phyloP scores from a whole-genome alignment of 805 yeast genomes.

The Saturnispora kantuleensis region DNA sequence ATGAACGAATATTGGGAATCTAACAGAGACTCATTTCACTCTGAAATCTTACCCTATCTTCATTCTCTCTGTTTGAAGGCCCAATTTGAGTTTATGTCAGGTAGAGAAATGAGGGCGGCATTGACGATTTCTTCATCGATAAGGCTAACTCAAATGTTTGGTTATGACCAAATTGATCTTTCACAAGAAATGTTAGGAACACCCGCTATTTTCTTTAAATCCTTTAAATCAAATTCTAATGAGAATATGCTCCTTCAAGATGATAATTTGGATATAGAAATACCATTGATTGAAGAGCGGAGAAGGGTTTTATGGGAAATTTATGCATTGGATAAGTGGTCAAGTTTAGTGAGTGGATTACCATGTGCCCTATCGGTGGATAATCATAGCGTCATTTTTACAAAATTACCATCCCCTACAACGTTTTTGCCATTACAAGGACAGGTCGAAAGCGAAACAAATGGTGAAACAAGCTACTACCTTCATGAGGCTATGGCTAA shows the following conservation, averaged over 20 bases:
- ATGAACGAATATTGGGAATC: constrained; percentile 16
- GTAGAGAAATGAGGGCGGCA: constrained; percentile 22
- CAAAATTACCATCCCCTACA: constrained; percentile 25
- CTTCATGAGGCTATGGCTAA: constrained; percentile 25
- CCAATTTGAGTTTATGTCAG: constrained; percentile 20
- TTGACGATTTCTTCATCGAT: constrained; percentile 20
- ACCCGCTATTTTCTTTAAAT: constrained; percentile 15
- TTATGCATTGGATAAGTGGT: constrained; percentile 24
- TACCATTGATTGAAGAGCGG: constrained; percentile 22
- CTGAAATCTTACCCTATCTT: constrained; percentile 19
- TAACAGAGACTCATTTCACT: constrained; percentile 9
- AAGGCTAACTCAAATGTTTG: constrained; percentile 22
- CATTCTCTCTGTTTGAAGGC: constrained; percentile 21
- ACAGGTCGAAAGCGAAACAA: constrained; percentile 1
- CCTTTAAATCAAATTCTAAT: constrained; percentile 7
- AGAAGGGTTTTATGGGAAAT: constrained; percentile 26
- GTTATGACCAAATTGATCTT: constrained; percentile 24
- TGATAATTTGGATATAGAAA: constrained; percentile 19
- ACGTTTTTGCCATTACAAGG: constrained; percentile 14
- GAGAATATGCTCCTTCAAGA: constrained; percentile 12
- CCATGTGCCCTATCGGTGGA: constrained; percentile 24
- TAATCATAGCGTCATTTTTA: constrained; percentile 19
- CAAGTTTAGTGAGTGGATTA: constrained; percentile 24
- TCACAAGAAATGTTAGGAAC: constrained; percentile 14
- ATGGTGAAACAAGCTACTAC: constrained; percentile 13